Evolutionary conservation across 805 yeast genomes (phyloP).

Genomic region (Grigorovia jiainica): DNA sequence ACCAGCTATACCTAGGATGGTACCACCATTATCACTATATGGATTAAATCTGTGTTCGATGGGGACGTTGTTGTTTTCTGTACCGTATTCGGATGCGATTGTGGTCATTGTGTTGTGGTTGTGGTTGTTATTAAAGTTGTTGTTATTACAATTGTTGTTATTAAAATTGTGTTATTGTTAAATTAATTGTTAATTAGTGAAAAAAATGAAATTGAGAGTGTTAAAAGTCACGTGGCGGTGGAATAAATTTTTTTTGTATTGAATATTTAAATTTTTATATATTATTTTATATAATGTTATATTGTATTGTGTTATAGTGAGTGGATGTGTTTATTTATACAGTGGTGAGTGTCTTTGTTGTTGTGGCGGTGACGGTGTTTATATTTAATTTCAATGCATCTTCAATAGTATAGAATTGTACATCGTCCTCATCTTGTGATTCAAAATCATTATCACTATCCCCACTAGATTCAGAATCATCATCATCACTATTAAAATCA

Average conservation of each 20-base stretch:
- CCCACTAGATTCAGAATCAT: not conserved
- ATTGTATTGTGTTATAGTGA: too few species aligned
- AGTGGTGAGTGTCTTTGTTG: too few species aligned
- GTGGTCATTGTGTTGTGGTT: conserved; percentile 26
- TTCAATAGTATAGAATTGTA: not conserved
- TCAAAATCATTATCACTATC: not conserved
- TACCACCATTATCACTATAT: conserved; percentile 92
- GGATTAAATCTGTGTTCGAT: conserved; percentile 92
- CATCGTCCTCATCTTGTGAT: not conserved
- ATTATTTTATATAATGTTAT: too few species aligned
- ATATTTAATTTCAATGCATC: too few species aligned
- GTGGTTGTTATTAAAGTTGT: not conserved
- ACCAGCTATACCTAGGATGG: conserved; percentile 95
- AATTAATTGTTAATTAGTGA: too few species aligned
- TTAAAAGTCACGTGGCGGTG: not conserved
- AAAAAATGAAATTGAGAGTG: not conserved
- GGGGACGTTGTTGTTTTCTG: conserved; percentile 41
- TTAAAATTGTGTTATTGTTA: too few species aligned
- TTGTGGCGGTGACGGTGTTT: too few species aligned
- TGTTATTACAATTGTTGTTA: too few species aligned
- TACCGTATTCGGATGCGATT: conserved; percentile 58
- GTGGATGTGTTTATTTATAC: too few species aligned
- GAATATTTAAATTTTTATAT: too few species aligned
- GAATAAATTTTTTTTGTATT: too few species aligned
- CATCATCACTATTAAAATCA: not conserved